Evolutionary conservation across 164 flowering plant species (phyloP).

Genomic region (Euptelea pleiosperma): DNA sequence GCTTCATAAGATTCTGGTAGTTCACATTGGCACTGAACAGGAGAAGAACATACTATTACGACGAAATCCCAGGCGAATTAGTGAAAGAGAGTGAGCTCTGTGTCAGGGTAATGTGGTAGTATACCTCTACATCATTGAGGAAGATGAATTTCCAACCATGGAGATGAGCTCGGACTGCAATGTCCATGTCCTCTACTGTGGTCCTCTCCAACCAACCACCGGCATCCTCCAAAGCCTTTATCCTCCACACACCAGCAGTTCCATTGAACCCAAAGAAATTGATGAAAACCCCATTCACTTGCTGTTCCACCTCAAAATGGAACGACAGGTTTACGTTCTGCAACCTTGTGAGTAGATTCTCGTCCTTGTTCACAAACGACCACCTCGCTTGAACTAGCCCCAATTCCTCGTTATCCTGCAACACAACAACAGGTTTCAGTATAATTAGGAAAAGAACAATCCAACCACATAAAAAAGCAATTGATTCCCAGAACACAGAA

Average conservation of each 20-base stretch:
- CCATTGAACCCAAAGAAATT: conserved; percentile 98
- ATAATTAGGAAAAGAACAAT: neutral
- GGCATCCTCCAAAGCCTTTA: conserved; percentile 82
- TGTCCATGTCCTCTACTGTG: conserved; percentile 98
- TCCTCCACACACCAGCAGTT: conserved; percentile 98
- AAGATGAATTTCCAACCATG: conserved; percentile 89
- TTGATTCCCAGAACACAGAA: neutral
- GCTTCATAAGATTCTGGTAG: conserved; percentile 97
- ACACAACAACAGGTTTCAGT: neutral
- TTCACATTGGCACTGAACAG: conserved; percentile 78
- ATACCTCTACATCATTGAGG: conserved; percentile 96
- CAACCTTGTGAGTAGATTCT: conserved; percentile 79
- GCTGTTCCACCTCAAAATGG: conserved; percentile 98
- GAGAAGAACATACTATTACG: neutral
- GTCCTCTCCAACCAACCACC: conserved; percentile 99
- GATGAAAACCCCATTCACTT: conserved; percentile 85
- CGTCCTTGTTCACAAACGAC: conserved; percentile 96
- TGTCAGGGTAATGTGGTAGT: neutral
- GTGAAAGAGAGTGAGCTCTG: neutral
- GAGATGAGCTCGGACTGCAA: conserved; percentile 94
- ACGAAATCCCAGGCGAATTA: neutral
- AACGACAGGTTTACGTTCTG: conserved; percentile 82
- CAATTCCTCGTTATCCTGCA: conserved; percentile 77
- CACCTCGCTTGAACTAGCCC: conserved; percentile 96
- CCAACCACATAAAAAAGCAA: neutral